Percentiles rank a stretch among this genome's conserved stretches.
Conservation (phyloP, 139 green algal genomes). For the Chlorella sp. region DNA sequence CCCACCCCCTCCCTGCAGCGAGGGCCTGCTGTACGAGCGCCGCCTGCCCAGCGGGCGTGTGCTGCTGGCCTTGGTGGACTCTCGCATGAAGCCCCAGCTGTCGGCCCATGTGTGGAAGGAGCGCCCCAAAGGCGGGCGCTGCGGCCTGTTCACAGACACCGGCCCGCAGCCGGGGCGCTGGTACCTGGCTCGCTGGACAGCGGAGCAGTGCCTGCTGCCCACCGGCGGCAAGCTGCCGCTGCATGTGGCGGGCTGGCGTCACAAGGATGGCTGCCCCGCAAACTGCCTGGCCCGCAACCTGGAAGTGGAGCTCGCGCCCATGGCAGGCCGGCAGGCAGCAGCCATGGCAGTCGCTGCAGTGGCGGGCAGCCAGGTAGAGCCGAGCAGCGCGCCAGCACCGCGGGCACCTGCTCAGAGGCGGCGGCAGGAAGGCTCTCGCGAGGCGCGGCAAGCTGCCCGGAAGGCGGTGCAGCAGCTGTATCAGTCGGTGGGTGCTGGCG, state of each 20-base stretch:
- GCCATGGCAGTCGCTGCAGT: no score
- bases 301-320: not conserved
- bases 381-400: no score
- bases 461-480: no score
- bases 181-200: slow-evolving; percentile 2
- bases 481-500: no score
- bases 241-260: not conserved
- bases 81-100: not conserved
- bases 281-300: slow-evolving; percentile 19
- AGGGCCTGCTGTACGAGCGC: slow-evolving; percentile 10
- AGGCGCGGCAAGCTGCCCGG: no score
- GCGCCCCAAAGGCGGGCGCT: not conserved
- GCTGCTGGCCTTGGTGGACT: slow-evolving; percentile 3
- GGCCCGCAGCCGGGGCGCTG: not conserved
- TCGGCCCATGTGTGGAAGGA: slow-evolving; percentile 2
- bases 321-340: no score
- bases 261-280: slow-evolving; percentile 20
- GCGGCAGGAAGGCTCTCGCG: no score
- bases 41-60: slow-evolving; percentile 16
- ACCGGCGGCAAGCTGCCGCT: not conserved
- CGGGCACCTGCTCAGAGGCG: no score
- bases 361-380: no score
- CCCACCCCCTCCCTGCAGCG: not conserved
- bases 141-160: slow-evolving; percentile 3
- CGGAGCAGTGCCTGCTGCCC: not conserved